A percentile compares a stretch with the other conserved stretches of the same genome.
These are phyloP conservation scores for Venturia aucupariae DNA, from an alignment of 2,329 filamentous ascomycete species.

Conservation along the genomic window DNA sequence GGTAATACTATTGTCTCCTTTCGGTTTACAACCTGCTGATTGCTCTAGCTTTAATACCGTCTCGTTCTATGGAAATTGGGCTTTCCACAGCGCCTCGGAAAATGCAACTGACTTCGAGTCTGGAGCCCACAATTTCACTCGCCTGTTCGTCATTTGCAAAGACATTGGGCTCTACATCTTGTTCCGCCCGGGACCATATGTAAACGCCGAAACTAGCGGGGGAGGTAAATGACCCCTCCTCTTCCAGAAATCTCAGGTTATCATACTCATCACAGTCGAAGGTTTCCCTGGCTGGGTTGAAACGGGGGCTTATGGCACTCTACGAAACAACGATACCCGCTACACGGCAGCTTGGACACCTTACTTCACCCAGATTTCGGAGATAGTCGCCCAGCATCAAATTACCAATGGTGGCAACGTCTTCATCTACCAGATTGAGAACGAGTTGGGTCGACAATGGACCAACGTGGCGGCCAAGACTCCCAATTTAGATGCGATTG, in stretches of 20 bases:
- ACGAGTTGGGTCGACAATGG: constrained; percentile 65
- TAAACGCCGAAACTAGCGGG: constrained; percentile 17
- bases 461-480: constrained; percentile 36
- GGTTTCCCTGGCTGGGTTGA: constrained; percentile 55
- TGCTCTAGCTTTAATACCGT: constrained; percentile 15
- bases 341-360: constrained; percentile 47
- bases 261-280: constrained; percentile 51
- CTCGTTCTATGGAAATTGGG: constrained; percentile 18
- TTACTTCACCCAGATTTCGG: constrained; percentile 43
- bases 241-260: constrained; percentile 58
- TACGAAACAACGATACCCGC: constrained; percentile 44
- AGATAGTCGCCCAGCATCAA: constrained; percentile 49
- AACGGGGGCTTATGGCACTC: constrained; percentile 47
- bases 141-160: constrained; percentile 23
- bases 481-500: constrained; percentile 39
- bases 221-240: constrained; percentile 39
- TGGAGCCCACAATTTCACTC: constrained; percentile 16
- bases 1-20: constrained; percentile 38
- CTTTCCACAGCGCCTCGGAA: constrained; percentile 11
- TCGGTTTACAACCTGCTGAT: constrained; percentile 39
- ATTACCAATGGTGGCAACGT: constrained; percentile 76
- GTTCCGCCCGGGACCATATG: constrained; percentile 23
- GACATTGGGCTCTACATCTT: constrained; percentile 23
- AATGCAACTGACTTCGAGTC: constrained; percentile 14
- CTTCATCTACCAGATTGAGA: constrained; percentile 71